A percentile compares a stretch with the other conserved stretches of the same genome.
These are phyloP conservation scores for Ogataea pini DNA, from an alignment of 805 yeast genomes.

Conservation along the genomic window DNA sequence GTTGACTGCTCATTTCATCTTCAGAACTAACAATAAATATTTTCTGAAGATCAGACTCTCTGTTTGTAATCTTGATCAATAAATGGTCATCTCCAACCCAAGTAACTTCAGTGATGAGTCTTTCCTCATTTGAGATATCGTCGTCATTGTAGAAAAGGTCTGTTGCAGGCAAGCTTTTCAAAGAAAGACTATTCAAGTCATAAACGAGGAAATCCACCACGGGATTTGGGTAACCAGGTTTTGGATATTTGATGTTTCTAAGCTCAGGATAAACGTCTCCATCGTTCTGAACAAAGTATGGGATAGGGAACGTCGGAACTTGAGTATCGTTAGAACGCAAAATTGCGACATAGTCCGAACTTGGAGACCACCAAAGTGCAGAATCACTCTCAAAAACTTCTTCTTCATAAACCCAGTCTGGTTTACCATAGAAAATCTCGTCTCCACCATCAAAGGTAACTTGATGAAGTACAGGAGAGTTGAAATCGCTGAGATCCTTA, in stretches of 20 bases:
- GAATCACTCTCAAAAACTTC: slow-evolving; percentile 73
- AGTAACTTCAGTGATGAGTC: slow-evolving; percentile 63
- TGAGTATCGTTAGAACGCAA: slow-evolving; percentile 69
- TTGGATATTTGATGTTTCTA: slow-evolving; percentile 71
- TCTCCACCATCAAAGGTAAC: slow-evolving; percentile 72
- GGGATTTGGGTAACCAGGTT: slow-evolving; percentile 81
- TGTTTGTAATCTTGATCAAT: slow-evolving; percentile 58
- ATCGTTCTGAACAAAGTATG: slow-evolving; percentile 64
- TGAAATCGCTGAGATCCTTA: slow-evolving; percentile 36
- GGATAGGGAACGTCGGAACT: slow-evolving; percentile 73
- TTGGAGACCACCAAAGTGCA: slow-evolving; percentile 88
- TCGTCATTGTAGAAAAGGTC: slow-evolving; percentile 45
- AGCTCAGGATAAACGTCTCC: slow-evolving; percentile 57
- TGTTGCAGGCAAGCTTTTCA: slow-evolving; percentile 23
- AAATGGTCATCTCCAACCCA: slow-evolving; percentile 64
- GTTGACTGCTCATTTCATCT: slow-evolving; percentile 32
- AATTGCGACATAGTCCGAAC: slow-evolving; percentile 63
- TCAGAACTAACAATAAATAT: slow-evolving; percentile 54
- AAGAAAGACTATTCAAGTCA: slow-evolving; percentile 33
- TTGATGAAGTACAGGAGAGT: slow-evolving; percentile 32
- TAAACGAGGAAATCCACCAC: slow-evolving; percentile 54
- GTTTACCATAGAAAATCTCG: slow-evolving; percentile 78
- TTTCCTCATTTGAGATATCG: slow-evolving; percentile 42
- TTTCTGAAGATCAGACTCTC: slow-evolving; percentile 66
- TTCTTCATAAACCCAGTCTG: slow-evolving; percentile 95